Percentiles rank a stretch among this genome's conserved stretches.
Conservation (phyloP, 768 basidiomycete genomes). For the Gloeophyllum trabeum region DNA sequence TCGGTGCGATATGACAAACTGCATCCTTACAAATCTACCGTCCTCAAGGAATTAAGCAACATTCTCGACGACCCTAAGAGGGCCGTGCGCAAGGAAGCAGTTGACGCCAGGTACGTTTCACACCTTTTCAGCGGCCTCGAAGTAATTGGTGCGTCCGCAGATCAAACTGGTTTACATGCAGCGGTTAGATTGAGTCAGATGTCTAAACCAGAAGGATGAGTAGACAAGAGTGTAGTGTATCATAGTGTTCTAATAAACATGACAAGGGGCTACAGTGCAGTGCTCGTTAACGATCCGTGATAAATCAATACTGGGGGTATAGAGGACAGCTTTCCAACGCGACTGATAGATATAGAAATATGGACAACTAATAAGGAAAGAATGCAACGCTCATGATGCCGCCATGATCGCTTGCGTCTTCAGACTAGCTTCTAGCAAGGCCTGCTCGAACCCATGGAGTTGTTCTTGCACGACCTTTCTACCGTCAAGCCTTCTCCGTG, state of each 20-base stretch:
- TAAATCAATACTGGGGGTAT: background rate
- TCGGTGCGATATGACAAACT: conserved; percentile 75
- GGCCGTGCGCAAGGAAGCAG: conserved; percentile 77
- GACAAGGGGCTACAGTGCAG: background rate
- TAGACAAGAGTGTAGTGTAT: background rate
- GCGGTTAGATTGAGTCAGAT: background rate
- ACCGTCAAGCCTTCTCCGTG: conserved; percentile 47
- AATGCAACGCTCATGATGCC: conserved; percentile 26
- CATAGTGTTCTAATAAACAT: background rate
- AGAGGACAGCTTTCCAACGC: background rate
- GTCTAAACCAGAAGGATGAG: too few species aligned
- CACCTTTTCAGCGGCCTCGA: background rate
- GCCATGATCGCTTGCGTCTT: conserved; percentile 83
- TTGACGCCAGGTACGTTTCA: conserved; percentile 51
- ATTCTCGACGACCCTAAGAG: conserved; percentile 86
- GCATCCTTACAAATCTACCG: conserved; percentile 64
- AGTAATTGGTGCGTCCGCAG: background rate
- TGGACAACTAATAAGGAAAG: background rate
- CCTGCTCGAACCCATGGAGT: conserved; percentile 61
- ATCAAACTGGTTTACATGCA: background rate
- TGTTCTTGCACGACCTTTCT: conserved; percentile 70
- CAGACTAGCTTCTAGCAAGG: conserved; percentile 56
- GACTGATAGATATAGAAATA: conserved; percentile 7
- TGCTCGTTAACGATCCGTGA: background rate
- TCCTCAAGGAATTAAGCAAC: conserved; percentile 65